These are phyloP conservation scores for Ogataea polymorpha DNA, from an alignment of 805 yeast species.

Conservation along the genomic window DNA sequence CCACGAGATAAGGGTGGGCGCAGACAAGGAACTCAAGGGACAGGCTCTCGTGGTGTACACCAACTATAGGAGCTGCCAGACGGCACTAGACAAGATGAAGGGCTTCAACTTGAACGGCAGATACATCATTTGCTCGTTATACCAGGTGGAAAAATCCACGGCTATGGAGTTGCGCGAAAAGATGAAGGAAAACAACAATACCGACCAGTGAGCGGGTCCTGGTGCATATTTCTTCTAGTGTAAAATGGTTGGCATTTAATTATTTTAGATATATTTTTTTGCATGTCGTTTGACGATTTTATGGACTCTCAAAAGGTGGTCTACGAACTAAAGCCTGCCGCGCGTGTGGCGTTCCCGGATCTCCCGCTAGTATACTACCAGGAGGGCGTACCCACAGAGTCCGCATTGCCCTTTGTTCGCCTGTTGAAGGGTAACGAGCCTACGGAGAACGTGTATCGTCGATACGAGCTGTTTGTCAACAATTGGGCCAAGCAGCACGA, in stretches of 20 bases:
- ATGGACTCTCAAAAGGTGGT: constrained; percentile 32
- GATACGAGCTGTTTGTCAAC: constrained; percentile 42
- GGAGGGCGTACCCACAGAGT: constrained; percentile 20
- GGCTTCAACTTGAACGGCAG: constrained; percentile 60
- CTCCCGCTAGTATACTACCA: constrained; percentile 13
- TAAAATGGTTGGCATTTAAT: no score
- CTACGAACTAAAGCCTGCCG: constrained; percentile 23
- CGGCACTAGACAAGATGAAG: constrained; percentile 52
- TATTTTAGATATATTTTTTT: neutral
- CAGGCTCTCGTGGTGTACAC: constrained; percentile 56
- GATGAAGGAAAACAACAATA: neutral
- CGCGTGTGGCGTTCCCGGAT: neutral
- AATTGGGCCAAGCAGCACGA: constrained; percentile 36
- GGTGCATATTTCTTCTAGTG: no score
- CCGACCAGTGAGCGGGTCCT: neutral
- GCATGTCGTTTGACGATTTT: constrained; percentile 23
- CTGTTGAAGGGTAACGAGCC: constrained; percentile 45
- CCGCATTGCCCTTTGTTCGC: constrained; percentile 38
- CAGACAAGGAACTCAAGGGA: constrained; percentile 40
- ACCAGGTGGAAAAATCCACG: constrained; percentile 40
- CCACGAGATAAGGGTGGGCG: constrained; percentile 48
- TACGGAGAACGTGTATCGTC: constrained; percentile 30
- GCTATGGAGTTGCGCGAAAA: constrained; percentile 22
- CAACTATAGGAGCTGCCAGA: constrained; percentile 44
- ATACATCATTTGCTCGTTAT: constrained; percentile 51